Conservation (phyloP, 2,329 filamentous ascomycete genomes). For the Tympanopsis confertula region DNA sequence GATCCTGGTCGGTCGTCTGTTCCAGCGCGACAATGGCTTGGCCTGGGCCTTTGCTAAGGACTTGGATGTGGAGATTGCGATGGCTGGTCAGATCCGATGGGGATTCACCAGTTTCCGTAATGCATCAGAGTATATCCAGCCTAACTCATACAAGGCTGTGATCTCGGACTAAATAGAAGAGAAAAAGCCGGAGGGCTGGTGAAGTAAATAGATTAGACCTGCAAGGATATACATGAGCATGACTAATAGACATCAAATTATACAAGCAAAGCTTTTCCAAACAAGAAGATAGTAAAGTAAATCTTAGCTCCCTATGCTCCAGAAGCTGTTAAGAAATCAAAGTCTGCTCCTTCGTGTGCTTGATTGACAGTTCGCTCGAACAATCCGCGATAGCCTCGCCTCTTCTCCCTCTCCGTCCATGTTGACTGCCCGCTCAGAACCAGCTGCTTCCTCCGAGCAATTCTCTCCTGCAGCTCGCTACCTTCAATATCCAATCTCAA, state of each 20-base stretch:
- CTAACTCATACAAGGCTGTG: no score
- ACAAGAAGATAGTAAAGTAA: no score
- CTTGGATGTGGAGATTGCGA: conserved; percentile 40
- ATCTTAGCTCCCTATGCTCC: no score
- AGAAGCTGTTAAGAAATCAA: conserved; percentile 44
- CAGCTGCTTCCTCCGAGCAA: conserved; percentile 20
- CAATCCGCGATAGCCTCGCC: conserved; percentile 44
- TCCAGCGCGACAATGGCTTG: conserved; percentile 51
- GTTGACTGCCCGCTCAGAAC: conserved; percentile 10
- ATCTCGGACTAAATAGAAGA: no score
- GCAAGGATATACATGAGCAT: no score
- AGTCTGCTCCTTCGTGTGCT: conserved; percentile 46
- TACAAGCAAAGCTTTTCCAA: no score
- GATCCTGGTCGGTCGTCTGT: conserved; percentile 42
- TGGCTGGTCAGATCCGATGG: conserved; percentile 36
- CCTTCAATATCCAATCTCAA: conserved; percentile 17
- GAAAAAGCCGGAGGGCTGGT: no score
- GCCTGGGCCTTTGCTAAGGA: conserved; percentile 52
- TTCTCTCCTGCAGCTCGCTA: conserved; percentile 27
- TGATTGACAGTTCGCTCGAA: conserved; percentile 49
- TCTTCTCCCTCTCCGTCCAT: conserved; percentile 22
- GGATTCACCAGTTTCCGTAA: conserved; percentile 1
- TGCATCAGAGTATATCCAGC: no score
- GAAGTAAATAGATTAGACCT: no score
- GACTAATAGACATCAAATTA: no score